Percentiles rank a stretch among this genome's conserved stretches.
phyloP scores from a whole-genome alignment of 1,139 yeast species.

The Eremothecium cymbalariae region DNA sequence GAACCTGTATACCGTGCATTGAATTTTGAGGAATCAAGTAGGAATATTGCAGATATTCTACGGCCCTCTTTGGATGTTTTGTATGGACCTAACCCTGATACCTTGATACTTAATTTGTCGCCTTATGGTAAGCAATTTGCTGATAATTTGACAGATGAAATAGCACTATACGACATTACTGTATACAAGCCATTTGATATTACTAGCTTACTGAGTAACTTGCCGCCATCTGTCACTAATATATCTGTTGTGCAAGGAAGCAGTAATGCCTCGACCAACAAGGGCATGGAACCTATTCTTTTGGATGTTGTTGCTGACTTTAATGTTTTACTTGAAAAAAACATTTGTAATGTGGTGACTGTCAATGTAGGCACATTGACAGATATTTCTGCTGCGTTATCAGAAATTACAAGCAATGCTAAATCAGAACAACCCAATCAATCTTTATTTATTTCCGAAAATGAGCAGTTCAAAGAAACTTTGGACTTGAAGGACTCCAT shows the following conservation, averaged over 20 bases:
- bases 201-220: conserved; percentile 38
- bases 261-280: conserved; percentile 38
- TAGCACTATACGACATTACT: conserved; percentile 50
- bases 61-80: no score
- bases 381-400: conserved; percentile 39
- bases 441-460: conserved; percentile 40
- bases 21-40: no score
- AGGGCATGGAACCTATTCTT: conserved; percentile 52
- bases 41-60: no score
- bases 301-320: conserved; percentile 66
- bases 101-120: conserved; percentile 57
- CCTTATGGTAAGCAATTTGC: conserved; percentile 42
- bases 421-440: conserved; percentile 50
- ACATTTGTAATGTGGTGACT: conserved; percentile 41
- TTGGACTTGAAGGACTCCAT: conserved; percentile 20
- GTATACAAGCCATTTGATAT: conserved; percentile 67
- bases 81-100: conserved; percentile 33
- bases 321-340: conserved; percentile 40
- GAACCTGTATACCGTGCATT: no score
- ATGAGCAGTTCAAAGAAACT: conserved; percentile 11
- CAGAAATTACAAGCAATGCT: conserved; percentile 47
- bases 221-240: conserved; percentile 51
- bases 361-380: conserved; percentile 56
- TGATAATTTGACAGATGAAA: conserved; percentile 37
- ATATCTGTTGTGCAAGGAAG: conserved; percentile 58